Percentiles rank a stretch among this genome's conserved stretches.
These are phyloP conservation scores for Stagonosporopsis rhizophila DNA, from an alignment of 2,329 filamentous ascomycete genomes.

Conservation along the genomic window DNA sequence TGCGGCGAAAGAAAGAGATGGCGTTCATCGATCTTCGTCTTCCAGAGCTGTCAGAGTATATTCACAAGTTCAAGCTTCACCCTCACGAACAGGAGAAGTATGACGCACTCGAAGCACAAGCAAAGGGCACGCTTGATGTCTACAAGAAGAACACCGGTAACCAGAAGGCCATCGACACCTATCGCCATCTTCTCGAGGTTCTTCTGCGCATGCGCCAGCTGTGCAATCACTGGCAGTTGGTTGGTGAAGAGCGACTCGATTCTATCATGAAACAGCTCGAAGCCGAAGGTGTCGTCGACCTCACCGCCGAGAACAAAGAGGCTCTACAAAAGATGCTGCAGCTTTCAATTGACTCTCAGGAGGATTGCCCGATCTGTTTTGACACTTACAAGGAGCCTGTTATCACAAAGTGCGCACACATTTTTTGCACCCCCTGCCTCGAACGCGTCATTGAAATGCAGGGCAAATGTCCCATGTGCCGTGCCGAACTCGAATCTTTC, in stretches of 20 bases:
- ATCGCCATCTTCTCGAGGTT: constrained; percentile 79
- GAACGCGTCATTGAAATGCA: constrained; percentile 75
- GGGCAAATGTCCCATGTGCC: constrained; percentile 85
- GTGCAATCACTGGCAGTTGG: constrained; percentile 89
- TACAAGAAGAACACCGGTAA: constrained; percentile 59
- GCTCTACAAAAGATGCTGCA: constrained; percentile 78
- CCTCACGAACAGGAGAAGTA: constrained; percentile 79
- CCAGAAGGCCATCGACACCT: constrained; percentile 56
- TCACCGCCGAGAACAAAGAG: constrained; percentile 74
- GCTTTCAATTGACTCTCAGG: constrained; percentile 78
- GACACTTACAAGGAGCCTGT: constrained; percentile 75
- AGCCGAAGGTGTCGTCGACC: constrained; percentile 68
- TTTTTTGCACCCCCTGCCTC: constrained; percentile 79
- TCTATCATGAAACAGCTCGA: constrained; percentile 75
- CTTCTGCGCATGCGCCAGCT: constrained; percentile 83
- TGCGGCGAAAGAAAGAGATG: constrained; percentile 88
- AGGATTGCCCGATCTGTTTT: constrained; percentile 84
- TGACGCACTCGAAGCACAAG: constrained; percentile 72
- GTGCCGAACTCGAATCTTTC: constrained; percentile 64
- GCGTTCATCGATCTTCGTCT: constrained; percentile 81
- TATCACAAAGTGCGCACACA: constrained; percentile 85
- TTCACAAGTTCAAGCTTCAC: constrained; percentile 77
- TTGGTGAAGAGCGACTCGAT: constrained; percentile 71
- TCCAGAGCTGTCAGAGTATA: constrained; percentile 77
- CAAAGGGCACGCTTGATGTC: constrained; percentile 71